A percentile compares a stretch with the other conserved stretches of the same genome.
These are phyloP conservation scores for Logfia minima DNA, from an alignment of 129 eudicot genomes.

Conservation along the genomic window DNA sequence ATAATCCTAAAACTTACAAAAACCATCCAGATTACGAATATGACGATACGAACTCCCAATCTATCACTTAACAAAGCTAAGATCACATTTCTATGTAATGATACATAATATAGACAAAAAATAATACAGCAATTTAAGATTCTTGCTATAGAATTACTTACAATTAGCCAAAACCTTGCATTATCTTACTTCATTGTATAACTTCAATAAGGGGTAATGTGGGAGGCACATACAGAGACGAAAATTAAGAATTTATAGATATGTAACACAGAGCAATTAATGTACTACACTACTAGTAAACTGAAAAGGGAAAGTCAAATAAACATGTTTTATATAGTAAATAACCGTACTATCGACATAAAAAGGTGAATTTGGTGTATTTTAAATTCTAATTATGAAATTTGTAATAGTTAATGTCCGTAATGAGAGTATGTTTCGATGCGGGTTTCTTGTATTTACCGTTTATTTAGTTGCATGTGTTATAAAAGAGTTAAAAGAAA, in stretches of 20 bases:
- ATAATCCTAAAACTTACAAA: constrained; percentile 2
- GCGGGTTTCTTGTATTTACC: too few species aligned
- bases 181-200: constrained; percentile 20
- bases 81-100: constrained; percentile 7
- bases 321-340: too few species aligned
- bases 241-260: neutral
- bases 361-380: too few species aligned
- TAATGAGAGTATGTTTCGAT: too few species aligned
- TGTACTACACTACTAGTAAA: neutral
- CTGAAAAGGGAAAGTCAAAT: too few species aligned
- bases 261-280: neutral
- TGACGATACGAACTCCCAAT: constrained; percentile 5
- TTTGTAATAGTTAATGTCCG: too few species aligned
- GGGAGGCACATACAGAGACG: neutral
- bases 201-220: neutral
- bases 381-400: too few species aligned
- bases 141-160: neutral
- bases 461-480: too few species aligned
- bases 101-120: constrained; percentile 7
- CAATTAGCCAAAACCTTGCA: neutral
- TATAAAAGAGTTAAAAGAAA: too few species aligned
- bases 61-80: neutral
- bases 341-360: too few species aligned
- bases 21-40: neutral
- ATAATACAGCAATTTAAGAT: neutral